Evolutionary conservation across 371 early-diverging fungal genomes (phyloP).

Genomic region (Neoconidiobolus thromboides): DNA sequence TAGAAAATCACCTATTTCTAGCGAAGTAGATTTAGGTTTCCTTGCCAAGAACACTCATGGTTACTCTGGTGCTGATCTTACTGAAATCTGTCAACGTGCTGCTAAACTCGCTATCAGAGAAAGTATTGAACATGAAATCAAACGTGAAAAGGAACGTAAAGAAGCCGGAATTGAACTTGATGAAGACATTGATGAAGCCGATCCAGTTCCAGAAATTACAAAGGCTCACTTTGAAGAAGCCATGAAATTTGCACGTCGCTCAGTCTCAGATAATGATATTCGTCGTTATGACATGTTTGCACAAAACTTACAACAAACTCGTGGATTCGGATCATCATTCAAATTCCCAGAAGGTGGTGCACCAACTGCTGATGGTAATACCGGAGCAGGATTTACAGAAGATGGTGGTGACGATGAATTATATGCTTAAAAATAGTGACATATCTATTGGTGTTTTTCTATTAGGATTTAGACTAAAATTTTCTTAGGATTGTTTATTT

Average conservation of each 20-base stretch:
- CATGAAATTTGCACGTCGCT: conserved; percentile 92
- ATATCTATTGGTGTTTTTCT: neutral
- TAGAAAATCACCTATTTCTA: conserved; percentile 90
- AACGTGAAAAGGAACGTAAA: conserved; percentile 43
- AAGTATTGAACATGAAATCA: conserved; percentile 87
- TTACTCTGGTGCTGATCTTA: conserved; percentile 99
- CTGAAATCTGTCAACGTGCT: conserved; percentile 99
- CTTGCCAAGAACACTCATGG: conserved; percentile 88
- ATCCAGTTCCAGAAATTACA: conserved; percentile 85
- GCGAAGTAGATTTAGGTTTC: conserved; percentile 66
- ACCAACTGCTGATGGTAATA: conserved; percentile 14
- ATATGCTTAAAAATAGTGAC: conserved; percentile 18
- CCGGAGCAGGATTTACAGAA: conserved; percentile 21
- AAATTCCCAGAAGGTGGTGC: conserved; percentile 78
- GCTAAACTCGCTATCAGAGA: conserved; percentile 98
- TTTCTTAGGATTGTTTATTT: too few species aligned
- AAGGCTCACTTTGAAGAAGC: conserved; percentile 95
- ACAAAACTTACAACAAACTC: conserved; percentile 83
- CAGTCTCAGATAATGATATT: conserved; percentile 92
- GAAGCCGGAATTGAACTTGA: conserved; percentile 54
- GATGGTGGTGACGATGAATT: conserved; percentile 31
- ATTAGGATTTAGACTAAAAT: too few species aligned
- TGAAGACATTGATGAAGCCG: conserved; percentile 39
- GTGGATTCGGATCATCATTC: conserved; percentile 71
- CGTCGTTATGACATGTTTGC: conserved; percentile 99